These are phyloP conservation scores for Lentinula guzmanii DNA, from an alignment of 768 basidiomycete species.

Conservation along the genomic window DNA sequence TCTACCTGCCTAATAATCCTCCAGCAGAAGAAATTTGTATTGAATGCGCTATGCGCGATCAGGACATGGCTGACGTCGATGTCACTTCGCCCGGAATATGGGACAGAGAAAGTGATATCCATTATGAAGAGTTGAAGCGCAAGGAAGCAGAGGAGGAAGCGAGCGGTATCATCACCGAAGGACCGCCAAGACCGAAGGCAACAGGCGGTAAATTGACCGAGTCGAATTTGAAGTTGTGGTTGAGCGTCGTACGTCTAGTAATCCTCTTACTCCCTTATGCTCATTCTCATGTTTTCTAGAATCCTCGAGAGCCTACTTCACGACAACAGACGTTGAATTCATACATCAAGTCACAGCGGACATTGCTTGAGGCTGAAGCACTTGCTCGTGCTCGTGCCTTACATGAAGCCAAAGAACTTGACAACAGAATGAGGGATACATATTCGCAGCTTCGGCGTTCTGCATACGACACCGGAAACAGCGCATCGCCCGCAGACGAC, in stretches of 20 bases:
- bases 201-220: conserved; percentile 68
- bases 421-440: conserved; percentile 72
- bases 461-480: conserved; percentile 59
- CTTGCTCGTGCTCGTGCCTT: conserved; percentile 71
- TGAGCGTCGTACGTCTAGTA: conserved; percentile 53
- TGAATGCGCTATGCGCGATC: conserved; percentile 98
- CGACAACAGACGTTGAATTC: conserved; percentile 74
- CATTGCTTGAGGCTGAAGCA: conserved; percentile 77
- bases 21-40: conserved; percentile 84
- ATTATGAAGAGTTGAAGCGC: conserved; percentile 69
- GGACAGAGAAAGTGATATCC: conserved; percentile 85
- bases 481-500: conserved; percentile 47
- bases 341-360: conserved; percentile 80
- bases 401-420: conserved; percentile 72
- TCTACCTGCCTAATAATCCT: conserved; percentile 49
- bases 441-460: conserved; percentile 78
- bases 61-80: conserved; percentile 95
- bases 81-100: conserved; percentile 83
- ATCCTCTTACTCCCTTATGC: conserved; percentile 1
- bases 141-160: conserved; percentile 68
- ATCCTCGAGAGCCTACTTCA: conserved; percentile 83
- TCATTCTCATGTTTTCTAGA: conserved; percentile 41
- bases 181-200: conserved; percentile 52
- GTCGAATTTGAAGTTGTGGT: conserved; percentile 76
- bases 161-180: conserved; percentile 44